Evolutionary conservation across 2,329 filamentous ascomycete species (phyloP).

Genomic region (Aspergillus tanneri): DNA sequence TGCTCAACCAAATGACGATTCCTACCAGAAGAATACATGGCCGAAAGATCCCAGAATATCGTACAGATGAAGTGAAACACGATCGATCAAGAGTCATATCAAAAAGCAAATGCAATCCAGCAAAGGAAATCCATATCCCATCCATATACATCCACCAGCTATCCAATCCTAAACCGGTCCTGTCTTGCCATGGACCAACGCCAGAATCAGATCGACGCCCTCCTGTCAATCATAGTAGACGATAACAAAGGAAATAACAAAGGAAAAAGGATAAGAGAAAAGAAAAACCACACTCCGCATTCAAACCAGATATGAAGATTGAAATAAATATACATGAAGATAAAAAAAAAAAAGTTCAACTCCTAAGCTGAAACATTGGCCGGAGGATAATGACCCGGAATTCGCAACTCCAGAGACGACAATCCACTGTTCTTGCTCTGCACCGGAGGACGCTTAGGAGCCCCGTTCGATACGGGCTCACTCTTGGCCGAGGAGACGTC

Average conservation of each 20-base stretch:
- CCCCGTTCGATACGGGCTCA: background rate
- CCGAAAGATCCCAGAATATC: background rate
- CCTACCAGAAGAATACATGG: background rate
- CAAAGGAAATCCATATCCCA: too few relatives aligned
- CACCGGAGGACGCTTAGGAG: constrained; percentile 15
- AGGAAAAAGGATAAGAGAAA: background rate
- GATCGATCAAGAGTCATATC: too few relatives aligned
- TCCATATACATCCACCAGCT: too few relatives aligned
- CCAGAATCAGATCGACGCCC: too few relatives aligned
- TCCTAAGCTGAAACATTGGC: constrained; percentile 30
- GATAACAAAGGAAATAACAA: background rate
- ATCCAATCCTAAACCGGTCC: too few relatives aligned
- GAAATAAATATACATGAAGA: constrained; percentile 2
- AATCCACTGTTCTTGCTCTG: constrained; percentile 31
- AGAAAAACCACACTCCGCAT: background rate
- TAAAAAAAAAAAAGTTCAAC: background rate
- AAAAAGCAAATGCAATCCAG: too few relatives aligned
- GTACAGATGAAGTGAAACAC: background rate
- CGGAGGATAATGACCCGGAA: constrained; percentile 38
- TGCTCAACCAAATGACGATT: background rate
- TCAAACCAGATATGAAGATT: background rate
- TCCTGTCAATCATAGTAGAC: background rate
- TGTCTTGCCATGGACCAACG: too few relatives aligned
- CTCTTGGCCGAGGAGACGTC: constrained; percentile 1
- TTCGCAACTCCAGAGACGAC: constrained; percentile 34